Conservation (phyloP, 1,284 basidiomycete species). For the Ganoderma resinaceum region DNA sequence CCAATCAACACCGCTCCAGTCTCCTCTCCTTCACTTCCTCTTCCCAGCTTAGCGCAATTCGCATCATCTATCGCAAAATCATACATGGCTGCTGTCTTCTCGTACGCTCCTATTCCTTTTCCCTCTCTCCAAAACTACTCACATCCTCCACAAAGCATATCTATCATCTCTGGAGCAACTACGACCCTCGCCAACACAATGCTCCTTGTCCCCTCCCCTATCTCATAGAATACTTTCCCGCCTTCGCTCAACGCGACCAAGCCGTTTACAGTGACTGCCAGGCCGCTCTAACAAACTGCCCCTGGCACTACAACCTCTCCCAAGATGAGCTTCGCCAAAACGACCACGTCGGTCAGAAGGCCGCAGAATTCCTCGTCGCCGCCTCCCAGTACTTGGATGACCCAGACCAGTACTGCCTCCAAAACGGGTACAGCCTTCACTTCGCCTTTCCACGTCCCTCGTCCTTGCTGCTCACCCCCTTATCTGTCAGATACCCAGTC, state of each 20-base stretch:
- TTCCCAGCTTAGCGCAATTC: conserved; percentile 5
- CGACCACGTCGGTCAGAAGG: conserved; percentile 10
- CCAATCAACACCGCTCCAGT: background rate
- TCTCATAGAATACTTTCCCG: conserved; percentile 31
- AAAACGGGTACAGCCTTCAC: conserved; percentile 18
- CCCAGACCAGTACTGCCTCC: conserved; percentile 18
- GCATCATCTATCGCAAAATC: conserved; percentile 25
- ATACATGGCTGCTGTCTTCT: conserved; percentile 23
- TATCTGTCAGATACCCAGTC: background rate
- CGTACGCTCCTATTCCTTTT: conserved; percentile 4
- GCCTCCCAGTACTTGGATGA: conserved; percentile 23
- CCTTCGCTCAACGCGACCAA: conserved; percentile 19
- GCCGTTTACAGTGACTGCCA: conserved; percentile 7
- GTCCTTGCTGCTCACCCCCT: background rate
- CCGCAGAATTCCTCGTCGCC: conserved; percentile 23
- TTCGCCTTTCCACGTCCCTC: background rate
- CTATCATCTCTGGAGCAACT: conserved; percentile 5
- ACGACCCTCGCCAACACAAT: conserved; percentile 8
- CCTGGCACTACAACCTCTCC: conserved; percentile 26
- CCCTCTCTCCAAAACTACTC: background rate
- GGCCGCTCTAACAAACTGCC: conserved; percentile 1
- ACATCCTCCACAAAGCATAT: background rate
- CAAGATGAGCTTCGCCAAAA: conserved; percentile 20
- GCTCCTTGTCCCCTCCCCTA: conserved; percentile 8
- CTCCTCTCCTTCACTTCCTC: conserved; percentile 9